Conservation (phyloP, 495 filamentous ascomycete species). For the Xylaria venustula region DNA sequence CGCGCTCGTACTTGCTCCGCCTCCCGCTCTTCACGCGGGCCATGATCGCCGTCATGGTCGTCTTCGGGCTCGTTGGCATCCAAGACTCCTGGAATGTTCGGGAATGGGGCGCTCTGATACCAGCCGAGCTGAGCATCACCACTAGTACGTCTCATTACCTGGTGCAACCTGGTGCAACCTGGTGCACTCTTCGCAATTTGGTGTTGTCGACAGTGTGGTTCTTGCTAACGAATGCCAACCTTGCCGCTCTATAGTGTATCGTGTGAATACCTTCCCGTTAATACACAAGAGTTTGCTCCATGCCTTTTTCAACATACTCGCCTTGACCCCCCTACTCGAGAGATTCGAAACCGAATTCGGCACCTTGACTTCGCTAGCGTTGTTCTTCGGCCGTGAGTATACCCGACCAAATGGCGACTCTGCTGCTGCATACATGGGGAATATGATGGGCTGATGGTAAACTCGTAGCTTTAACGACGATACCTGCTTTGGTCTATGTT, state of each 20-base stretch:
- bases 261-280: slow-evolving; percentile 88
- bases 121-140: slow-evolving; percentile 65
- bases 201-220: too few relatives aligned
- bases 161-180: too few relatives aligned
- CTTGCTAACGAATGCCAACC: slow-evolving; percentile 14
- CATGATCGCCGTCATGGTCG: slow-evolving; percentile 65
- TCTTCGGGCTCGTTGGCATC: slow-evolving; percentile 65
- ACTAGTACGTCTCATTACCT: slow-evolving; percentile 59
- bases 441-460: not conserved
- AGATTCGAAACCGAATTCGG: slow-evolving; percentile 93
- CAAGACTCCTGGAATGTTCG: slow-evolving; percentile 66
- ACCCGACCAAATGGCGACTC: not conserved
- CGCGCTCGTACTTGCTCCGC: slow-evolving; percentile 69
- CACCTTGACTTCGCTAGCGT: slow-evolving; percentile 74
- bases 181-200: too few relatives aligned
- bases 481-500: slow-evolving; percentile 72
- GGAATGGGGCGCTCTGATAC: slow-evolving; percentile 75
- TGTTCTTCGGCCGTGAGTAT: slow-evolving; percentile 86
- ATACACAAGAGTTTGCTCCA: slow-evolving; percentile 83
- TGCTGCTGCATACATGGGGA: not conserved
- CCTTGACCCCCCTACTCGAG: slow-evolving; percentile 80
- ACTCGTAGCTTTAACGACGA: slow-evolving; percentile 68
- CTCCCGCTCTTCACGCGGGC: slow-evolving; percentile 85
- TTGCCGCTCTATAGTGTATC: slow-evolving; percentile 69
- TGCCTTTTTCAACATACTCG: slow-evolving; percentile 71